These are phyloP conservation scores for Rhododendron henanense DNA, from an alignment of 148 eudicot species.

Conservation along the genomic window DNA sequence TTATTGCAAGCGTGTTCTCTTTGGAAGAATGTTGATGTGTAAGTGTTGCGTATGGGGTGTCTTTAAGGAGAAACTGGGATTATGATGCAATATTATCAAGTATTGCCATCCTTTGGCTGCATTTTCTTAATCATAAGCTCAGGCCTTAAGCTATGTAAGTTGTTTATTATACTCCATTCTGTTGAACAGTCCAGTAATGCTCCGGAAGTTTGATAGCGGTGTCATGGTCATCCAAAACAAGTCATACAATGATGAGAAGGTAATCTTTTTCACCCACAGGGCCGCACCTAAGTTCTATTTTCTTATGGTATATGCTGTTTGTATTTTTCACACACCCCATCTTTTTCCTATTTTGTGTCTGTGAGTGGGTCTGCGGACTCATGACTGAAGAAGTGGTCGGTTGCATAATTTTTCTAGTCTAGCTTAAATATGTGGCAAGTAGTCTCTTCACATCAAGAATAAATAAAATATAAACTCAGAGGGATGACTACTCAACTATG, in stretches of 20 bases:
- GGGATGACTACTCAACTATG: not conserved
- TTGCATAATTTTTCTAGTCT: not conserved
- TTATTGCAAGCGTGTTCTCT: constrained; percentile 82
- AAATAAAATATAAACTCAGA: not conserved
- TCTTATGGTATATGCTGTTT: not conserved
- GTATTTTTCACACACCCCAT: not conserved
- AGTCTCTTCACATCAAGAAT: not conserved
- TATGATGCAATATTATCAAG: not conserved
- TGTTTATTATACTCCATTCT: constrained; percentile 12
- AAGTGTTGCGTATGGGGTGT: constrained; percentile 23
- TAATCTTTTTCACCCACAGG: constrained; percentile 12
- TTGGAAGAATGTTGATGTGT: constrained; percentile 98
- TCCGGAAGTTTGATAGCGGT: constrained; percentile 92
- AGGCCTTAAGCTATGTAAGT: not conserved
- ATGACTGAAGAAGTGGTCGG: not conserved
- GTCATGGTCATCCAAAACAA: constrained; percentile 92
- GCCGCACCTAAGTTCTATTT: not conserved
- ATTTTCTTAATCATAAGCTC: not conserved
- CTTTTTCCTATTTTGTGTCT: not conserved
- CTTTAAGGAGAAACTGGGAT: not conserved
- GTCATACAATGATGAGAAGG: constrained; percentile 91
- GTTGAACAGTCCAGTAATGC: constrained; percentile 74
- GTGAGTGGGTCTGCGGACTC: not conserved
- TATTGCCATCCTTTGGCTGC: not conserved
- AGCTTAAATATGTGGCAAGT: not conserved